Conservation (phyloP, 2,329 filamentous ascomycete species). For the Chrysosporium queenslandicum region DNA sequence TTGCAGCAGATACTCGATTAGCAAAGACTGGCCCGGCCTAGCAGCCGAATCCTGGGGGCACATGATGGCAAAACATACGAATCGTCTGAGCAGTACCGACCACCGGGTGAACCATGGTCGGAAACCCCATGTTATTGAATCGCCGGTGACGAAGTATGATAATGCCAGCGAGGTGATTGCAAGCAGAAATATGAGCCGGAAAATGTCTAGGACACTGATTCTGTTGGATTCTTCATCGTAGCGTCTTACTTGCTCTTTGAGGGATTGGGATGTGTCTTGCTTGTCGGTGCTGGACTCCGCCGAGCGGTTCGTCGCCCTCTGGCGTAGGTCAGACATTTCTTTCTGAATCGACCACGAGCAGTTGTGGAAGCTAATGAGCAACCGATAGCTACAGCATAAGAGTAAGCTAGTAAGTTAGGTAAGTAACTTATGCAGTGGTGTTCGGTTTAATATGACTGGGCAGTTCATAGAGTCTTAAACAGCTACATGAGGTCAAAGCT, state of each 20-base stretch:
- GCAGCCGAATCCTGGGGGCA: too few relatives aligned
- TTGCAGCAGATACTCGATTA: constrained; percentile 1
- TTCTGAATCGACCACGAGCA: neutral
- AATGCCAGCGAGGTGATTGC: constrained; percentile 38
- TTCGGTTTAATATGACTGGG: too few relatives aligned
- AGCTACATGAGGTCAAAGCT: too few relatives aligned
- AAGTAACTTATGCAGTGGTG: neutral
- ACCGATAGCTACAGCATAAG: neutral
- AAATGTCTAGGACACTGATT: constrained; percentile 17
- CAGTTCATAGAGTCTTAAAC: too few relatives aligned
- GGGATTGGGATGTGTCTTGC: neutral
- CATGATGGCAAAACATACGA: constrained; percentile 46
- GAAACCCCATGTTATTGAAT: constrained; percentile 60
- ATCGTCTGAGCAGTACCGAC: constrained; percentile 49
- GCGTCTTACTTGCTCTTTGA: constrained; percentile 1
- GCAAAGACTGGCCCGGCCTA: too few relatives aligned
- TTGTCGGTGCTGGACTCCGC: neutral
- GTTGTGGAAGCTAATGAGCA: neutral
- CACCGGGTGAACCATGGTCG: constrained; percentile 50
- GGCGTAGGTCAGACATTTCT: constrained; percentile 5
- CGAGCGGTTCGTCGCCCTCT: neutral
- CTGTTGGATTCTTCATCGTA: constrained; percentile 11
- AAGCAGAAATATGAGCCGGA: constrained; percentile 15
- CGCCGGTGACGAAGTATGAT: constrained; percentile 66
- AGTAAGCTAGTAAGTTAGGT: neutral